These are phyloP conservation scores for Leishmania braziliensis DNA, from an alignment of 208 protist genomes.

Conservation along the genomic window DNA sequence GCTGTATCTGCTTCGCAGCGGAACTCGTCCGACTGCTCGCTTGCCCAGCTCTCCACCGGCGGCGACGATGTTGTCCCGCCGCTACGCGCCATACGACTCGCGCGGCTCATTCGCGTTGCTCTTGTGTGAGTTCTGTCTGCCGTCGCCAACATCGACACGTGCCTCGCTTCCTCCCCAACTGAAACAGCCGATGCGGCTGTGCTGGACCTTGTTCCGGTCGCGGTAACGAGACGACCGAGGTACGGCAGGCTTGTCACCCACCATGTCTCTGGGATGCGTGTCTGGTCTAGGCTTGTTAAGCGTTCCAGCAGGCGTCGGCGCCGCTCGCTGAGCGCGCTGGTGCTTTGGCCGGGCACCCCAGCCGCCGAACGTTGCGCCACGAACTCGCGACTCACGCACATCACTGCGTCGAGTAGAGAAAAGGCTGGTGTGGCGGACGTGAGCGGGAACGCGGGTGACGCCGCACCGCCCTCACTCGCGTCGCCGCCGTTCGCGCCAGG, in stretches of 20 bases:
- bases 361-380: slow-evolving; percentile 46
- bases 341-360: slow-evolving; percentile 22
- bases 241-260: slow-evolving; percentile 60
- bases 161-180: background rate
- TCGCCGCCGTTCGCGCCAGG: background rate
- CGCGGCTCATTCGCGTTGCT: background rate
- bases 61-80: background rate
- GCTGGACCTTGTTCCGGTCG: background rate
- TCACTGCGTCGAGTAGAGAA: slow-evolving; percentile 67
- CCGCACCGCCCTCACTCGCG: background rate
- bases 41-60: background rate
- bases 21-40: background rate
- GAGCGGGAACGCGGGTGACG: background rate
- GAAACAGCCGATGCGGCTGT: background rate
- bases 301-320: slow-evolving; percentile 48
- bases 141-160: background rate
- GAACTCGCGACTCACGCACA: slow-evolving; percentile 79
- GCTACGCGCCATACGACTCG: background rate
- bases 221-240: slow-evolving; percentile 14
- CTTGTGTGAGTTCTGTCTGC: background rate
- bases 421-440: slow-evolving; percentile 35
- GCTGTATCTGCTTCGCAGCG: background rate
- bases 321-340: slow-evolving; percentile 19
- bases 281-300: slow-evolving; percentile 58
- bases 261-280: slow-evolving; percentile 67